Evolutionary conservation across 2,329 filamentous ascomycete genomes (phyloP).

Genomic region (Fusarium palustre): DNA sequence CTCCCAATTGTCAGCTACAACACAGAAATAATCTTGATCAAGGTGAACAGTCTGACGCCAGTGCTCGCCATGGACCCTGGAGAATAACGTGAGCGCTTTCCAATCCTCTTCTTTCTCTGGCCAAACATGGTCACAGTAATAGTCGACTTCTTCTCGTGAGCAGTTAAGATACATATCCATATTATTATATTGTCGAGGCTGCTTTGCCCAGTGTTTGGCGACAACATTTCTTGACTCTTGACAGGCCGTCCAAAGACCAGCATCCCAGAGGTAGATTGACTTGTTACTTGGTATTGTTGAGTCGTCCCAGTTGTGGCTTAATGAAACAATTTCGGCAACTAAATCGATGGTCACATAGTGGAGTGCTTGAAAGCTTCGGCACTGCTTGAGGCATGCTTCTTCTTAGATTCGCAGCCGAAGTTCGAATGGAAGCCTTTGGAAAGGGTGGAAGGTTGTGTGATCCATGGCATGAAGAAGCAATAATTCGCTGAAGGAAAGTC

Average conservation of each 20-base stretch:
- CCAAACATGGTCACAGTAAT: background rate
- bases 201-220: background rate
- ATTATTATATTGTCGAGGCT: background rate
- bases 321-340: fast-evolving
- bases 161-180: background rate
- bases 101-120: background rate
- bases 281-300: background rate
- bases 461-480: background rate
- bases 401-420: background rate
- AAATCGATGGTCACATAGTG: background rate
- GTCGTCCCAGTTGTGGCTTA: background rate
- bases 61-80: background rate
- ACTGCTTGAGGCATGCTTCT: background rate
- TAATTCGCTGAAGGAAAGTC: fast-evolving
- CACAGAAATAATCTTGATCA: background rate
- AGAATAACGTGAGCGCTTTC: background rate
- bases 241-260: background rate
- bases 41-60: background rate
- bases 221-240: background rate
- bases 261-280: background rate
- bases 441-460: background rate
- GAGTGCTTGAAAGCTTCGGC: background rate
- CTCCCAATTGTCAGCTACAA: background rate
- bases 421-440: background rate
- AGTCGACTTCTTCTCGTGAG: background rate